Evolutionary conservation across 164 flowering plant genomes (phyloP).

Genomic region (Stephania yunnanensis): DNA sequence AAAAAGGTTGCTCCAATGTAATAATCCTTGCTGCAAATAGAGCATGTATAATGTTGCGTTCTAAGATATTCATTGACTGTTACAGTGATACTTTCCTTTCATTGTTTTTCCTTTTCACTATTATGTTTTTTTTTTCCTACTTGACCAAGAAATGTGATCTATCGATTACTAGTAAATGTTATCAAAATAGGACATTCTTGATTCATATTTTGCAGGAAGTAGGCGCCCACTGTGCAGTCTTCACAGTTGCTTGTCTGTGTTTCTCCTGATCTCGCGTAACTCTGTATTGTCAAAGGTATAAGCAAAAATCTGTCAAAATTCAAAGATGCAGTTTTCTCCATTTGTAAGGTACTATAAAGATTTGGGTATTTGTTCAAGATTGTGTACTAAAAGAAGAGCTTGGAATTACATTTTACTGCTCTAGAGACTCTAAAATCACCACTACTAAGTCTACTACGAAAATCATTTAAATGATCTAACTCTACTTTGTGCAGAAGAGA

Average conservation of each 20-base stretch:
- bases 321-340: no score
- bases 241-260: not conserved
- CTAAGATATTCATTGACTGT: not conserved
- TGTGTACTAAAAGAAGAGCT: no score
- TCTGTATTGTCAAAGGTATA: no score
- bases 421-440: conserved; percentile 18
- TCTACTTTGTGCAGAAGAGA: conserved; percentile 14
- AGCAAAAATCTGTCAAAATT: no score
- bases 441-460: conserved; percentile 19
- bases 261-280: not conserved
- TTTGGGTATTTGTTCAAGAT: no score
- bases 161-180: not conserved
- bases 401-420: not conserved
- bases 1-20: conserved; percentile 10
- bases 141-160: not conserved
- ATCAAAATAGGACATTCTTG: not conserved
- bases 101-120: not conserved
- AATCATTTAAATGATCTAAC: conserved; percentile 14
- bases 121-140: not conserved
- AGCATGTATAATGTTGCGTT: conserved; percentile 6
- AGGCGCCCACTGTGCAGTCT: not conserved
- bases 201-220: not conserved
- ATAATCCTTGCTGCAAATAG: conserved; percentile 9
- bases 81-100: not conserved
- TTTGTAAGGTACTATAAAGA: no score